These are phyloP conservation scores for Apiospora kogelbergensis DNA, from an alignment of 2,329 filamentous ascomycete genomes.

Conservation along the genomic window DNA sequence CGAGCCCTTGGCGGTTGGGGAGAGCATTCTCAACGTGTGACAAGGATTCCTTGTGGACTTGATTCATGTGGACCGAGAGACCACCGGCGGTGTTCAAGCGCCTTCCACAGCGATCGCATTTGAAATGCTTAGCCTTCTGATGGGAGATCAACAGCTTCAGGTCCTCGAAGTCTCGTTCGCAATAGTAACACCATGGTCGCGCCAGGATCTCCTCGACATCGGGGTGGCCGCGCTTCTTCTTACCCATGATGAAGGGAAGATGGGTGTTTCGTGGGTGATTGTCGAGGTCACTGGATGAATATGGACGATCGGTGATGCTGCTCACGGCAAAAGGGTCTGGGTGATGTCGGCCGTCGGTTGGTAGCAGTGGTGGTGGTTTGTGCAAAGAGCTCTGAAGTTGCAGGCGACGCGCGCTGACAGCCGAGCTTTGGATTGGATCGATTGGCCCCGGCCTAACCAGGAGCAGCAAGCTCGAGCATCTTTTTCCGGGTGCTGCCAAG, in stretches of 20 bases:
- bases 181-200: conserved; percentile 98
- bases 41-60: conserved; percentile 95
- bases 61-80: conserved; percentile 94
- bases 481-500: background rate
- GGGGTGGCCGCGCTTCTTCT: conserved; percentile 86
- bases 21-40: conserved; percentile 89
- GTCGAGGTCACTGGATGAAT: background rate
- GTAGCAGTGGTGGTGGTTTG: background rate
- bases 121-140: conserved; percentile 99
- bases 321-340: background rate
- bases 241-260: conserved; percentile 64
- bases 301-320: background rate
- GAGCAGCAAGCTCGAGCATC: background rate
- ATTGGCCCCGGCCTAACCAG: background rate
- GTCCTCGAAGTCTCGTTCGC: conserved; percentile 97
- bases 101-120: conserved; percentile 87
- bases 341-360: background rate
- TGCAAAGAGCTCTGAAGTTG: background rate
- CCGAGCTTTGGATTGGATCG: background rate
- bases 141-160: conserved; percentile 94
- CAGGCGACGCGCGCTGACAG: background rate
- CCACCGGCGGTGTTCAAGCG: conserved; percentile 93
- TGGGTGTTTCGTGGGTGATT: background rate
- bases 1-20: conserved; percentile 78
- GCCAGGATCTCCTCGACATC: conserved; percentile 84